Evolutionary conservation across 2,329 filamentous ascomycete genomes (phyloP), one percentile per base, ranked within the genome.

Genomic region (Lachnellula subtilissima): DNA sequence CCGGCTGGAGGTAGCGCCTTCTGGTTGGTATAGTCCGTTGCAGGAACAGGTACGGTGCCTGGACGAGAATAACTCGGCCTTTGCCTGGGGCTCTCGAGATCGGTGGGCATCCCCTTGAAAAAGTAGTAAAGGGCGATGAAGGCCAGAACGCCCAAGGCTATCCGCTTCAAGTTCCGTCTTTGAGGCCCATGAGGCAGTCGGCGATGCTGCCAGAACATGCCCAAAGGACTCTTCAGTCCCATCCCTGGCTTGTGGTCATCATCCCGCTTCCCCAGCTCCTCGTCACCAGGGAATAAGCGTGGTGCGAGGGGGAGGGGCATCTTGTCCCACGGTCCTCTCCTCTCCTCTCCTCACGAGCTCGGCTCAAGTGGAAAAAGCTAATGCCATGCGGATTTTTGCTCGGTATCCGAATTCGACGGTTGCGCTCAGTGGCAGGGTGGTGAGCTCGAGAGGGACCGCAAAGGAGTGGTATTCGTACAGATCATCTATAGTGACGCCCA

Each of bases 181-280:
- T 74, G 74, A 43, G 78, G 74, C 68, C 82, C 78, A 63, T 74
- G 72, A 42, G 77, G 72, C 68, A 74, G 74, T 68, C 50, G 70
- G 64, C 48, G 67, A 35, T 64, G 60, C 46, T 66, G 69, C 66
- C 73, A 70, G 17, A 64, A 59, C 47, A 67, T 62, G 36, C 67
- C 64, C 52, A 67, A 60, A 50, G 66, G 60, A 42, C 45, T 61
- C 43, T 63, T 66, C 50, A 63, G 7, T 25, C 42, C 42, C 42
- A 22, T 61, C 15, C 66, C 66, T 6, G 73, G 74, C 58, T 72
- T 75, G 69, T 82, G 79, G 69, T 85, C 82, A 69, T 86, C 84
- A 69, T 86, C 79, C 67, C 82, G 82, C 72, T 86, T 86, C 55
- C 82, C 83, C 57, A 84, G 75, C 75, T 86, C 82, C 71, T 84